Conservation (phyloP, 1,139 yeast species). For the Kazachstania sp. region DNA sequence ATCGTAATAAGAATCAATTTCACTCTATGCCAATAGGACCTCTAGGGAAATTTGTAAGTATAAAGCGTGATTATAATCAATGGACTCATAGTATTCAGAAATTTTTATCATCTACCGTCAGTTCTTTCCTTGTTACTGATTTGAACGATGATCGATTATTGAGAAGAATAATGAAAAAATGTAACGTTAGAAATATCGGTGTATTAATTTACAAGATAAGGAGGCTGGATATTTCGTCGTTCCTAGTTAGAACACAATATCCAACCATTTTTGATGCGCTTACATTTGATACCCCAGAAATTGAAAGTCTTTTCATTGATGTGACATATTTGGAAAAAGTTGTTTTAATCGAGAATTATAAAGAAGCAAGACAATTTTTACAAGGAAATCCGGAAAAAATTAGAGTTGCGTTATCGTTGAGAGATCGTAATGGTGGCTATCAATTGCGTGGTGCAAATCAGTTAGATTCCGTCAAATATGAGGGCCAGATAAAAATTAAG, state of each 20-base stretch:
- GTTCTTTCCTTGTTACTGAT: constrained; percentile 59
- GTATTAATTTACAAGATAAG: constrained; percentile 53
- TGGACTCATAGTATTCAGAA: constrained; percentile 62
- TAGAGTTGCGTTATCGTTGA: constrained; percentile 38
- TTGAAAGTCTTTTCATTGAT: constrained; percentile 61
- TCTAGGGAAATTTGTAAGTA: constrained; percentile 51
- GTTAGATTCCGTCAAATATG: constrained; percentile 51
- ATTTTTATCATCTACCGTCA: constrained; percentile 40
- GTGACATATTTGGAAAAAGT: constrained; percentile 49
- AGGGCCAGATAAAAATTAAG: constrained; percentile 19
- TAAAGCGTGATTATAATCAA: constrained; percentile 45
- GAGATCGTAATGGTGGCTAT: constrained; percentile 39
- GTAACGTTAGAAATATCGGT: constrained; percentile 28
- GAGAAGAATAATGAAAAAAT: constrained; percentile 36
- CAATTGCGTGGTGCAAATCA: constrained; percentile 41
- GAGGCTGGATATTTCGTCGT: constrained; percentile 41
- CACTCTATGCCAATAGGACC: constrained; percentile 71
- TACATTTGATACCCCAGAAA: constrained; percentile 44
- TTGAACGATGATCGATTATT: constrained; percentile 52
- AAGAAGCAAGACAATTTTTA: constrained; percentile 43
- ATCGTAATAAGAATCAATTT: constrained; percentile 32
- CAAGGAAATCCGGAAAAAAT: constrained; percentile 37
- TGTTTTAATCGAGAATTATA: constrained; percentile 44
- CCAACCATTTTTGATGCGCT: constrained; percentile 55
- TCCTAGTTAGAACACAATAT: constrained; percentile 33